phyloP scores from a whole-genome alignment of 2,329 filamentous ascomycete genomes.

The Amauroascus niger region DNA sequence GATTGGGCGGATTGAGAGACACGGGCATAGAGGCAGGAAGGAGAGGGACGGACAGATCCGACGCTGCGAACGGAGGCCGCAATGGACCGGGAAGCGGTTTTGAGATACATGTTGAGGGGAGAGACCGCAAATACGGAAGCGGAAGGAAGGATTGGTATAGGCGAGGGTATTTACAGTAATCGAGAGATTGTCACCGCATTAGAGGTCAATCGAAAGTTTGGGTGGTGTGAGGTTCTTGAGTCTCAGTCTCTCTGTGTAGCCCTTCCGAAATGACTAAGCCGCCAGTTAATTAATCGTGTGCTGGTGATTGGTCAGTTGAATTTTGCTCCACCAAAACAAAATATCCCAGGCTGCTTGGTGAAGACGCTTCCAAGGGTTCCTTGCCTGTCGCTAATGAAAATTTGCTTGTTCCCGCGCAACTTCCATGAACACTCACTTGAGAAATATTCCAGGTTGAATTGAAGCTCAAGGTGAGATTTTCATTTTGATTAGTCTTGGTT shows the following conservation, averaged over 20 bases:
- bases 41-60: conserved; percentile 29
- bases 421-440: too few relatives aligned
- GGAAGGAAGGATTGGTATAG: conserved; percentile 23
- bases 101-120: conserved; percentile 40
- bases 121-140: conserved; percentile 6
- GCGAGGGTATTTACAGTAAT: conserved; percentile 11
- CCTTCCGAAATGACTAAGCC: conserved; percentile 14
- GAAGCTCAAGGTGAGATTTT: not conserved
- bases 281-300: not conserved
- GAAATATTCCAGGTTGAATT: too few relatives aligned
- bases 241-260: conserved; percentile 5
- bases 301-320: not conserved
- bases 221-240: conserved; percentile 14
- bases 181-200: conserved; percentile 7
- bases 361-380: not conserved
- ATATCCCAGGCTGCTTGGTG: not conserved
- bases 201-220: conserved; percentile 8
- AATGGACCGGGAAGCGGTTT: conserved; percentile 38
- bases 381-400: too few relatives aligned
- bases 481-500: too few relatives aligned
- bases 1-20: conserved; percentile 27
- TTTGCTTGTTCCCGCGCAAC: too few relatives aligned
- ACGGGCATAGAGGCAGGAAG: conserved; percentile 32
- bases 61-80: conserved; percentile 30
- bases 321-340: not conserved